Evolutionary conservation across 2,329 filamentous ascomycete species (phyloP), one percentile per base, ranked within the genome.

Genomic region (Colletotrichum agaves): DNA sequence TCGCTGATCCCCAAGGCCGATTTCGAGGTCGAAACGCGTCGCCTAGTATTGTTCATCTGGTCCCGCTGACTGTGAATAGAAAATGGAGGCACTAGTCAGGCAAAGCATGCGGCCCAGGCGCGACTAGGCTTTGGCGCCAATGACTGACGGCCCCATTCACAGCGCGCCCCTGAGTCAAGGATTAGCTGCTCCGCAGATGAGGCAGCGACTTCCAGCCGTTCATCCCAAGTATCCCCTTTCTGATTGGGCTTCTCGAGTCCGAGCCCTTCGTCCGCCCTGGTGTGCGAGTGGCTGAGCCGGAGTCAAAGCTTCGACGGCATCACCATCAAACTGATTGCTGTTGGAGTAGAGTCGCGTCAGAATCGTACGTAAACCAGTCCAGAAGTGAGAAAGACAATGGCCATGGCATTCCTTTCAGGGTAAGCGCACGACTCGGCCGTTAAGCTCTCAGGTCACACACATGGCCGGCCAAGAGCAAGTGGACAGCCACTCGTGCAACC

Each of bases 91-190:
- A 35, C 65, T 68, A 65, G 53, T 68, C 53, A 52, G 41, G 41
- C 65, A 55, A 58, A 37, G 17, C 53, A 37, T 52, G 59, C 43
- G 46, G 35, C 23, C 35, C 39, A 43, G 11, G 21, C 31, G 6
- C 27, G 27, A 27, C 27, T 27, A 27, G 27, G 27, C 27, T 27
- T 60, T 68, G 65, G 65, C 65, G 65, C 31, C 33, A 17, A 60
- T 39, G 47, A 43, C 39, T 64, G 46, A 43, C 55, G 31, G 47
- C 55, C 61, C 41, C 49, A 49, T 60, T 35, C 61, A 47, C 31
- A 47, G 49, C 47, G 47, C 61, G 23, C 65, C 65, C 65, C 61
- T 65, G 65, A 68, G 55, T 64, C 61, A 65, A 68, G 49, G 35
- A 64, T 56, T n/a, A 47, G 61, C 43, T 33, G 33, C 15, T 64